Evolutionary conservation across 108 stramenopile genomes (phyloP), one percentile per base, ranked within the genome.

Genomic region (Nitzschia putrida): DNA sequence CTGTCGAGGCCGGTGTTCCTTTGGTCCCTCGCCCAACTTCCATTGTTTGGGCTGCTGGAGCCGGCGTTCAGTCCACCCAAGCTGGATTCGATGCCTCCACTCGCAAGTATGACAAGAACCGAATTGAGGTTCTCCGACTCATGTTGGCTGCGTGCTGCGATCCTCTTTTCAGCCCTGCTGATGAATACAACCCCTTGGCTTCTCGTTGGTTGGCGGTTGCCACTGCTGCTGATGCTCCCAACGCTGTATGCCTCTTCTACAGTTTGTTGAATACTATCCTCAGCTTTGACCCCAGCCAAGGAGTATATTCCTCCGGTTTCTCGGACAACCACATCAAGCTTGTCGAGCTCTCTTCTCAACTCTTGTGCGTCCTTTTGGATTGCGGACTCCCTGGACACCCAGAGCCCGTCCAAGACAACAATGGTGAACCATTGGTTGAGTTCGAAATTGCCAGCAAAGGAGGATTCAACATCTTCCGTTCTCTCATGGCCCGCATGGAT

Each of bases 111-210:
- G 95, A 96, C 72, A 87, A 85, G 69, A 95, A 97, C 76, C 89
- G 97, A 41, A 79, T 93, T 58, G 97, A 97, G 83, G 95, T 98
- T 14, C 71, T 98, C 39, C 88, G 95, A n/a, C 72, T 99, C 8
- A 71, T 99, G 57, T 70, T 97, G 26, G 85, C 95, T 0, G 65
- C 82, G 0, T 96, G 92, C 56, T 95, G 93, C 66, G 95, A 96
- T 79, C 95, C 95, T 18, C 84, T 99, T 66, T 99, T 93, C 67
- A 84, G 85, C 43, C 89, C 91, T 13, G 90, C 92, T 21, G 87
- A 91, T 57, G 89, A 93, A 64, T 97, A 93, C 87, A 94, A 96
- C 68, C 95, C 90, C 14, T 69, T 95, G 12, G 81, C 88, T 0
- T 82, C 79, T 40, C 82, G 90, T 54, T 99, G 95, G 92, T 77